A percentile compares a stretch with the other conserved stretches of the same genome.
phyloP scores from a whole-genome alignment of 2,329 filamentous ascomycete genomes.

The Claviceps sp. region DNA sequence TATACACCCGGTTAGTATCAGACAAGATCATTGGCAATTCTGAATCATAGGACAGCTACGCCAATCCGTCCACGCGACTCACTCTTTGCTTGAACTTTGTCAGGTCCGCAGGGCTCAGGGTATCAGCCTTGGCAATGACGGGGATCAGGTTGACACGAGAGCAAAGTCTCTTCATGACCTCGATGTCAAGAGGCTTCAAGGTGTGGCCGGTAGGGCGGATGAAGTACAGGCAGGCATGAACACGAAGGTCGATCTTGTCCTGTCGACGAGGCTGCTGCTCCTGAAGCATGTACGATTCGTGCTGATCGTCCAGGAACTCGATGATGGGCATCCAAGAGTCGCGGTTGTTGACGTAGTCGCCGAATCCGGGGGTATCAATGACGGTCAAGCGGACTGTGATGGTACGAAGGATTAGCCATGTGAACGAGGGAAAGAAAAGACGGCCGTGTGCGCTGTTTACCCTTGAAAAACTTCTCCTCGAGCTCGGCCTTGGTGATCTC shows the following conservation, averaged over 20 bases:
- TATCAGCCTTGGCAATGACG: conserved; percentile 97
- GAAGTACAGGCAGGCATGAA: conserved; percentile 97
- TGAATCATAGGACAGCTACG: neutral
- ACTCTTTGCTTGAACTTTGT: conserved; percentile 92
- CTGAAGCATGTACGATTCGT: conserved; percentile 99
- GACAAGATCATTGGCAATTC: neutral
- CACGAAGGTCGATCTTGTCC: conserved; percentile 98
- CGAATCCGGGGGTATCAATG: conserved; percentile 97
- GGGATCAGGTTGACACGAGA: conserved; percentile 97
- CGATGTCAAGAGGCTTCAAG: conserved; percentile 95
- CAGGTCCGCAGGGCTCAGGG: conserved; percentile 82
- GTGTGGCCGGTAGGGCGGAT: conserved; percentile 97
- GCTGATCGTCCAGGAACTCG: conserved; percentile 98
- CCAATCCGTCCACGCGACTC: conserved; percentile 22
- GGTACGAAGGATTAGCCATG: conserved; percentile 5
- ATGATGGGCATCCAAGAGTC: conserved; percentile 99
- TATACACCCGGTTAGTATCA: conserved; percentile 24
- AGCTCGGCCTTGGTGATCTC: conserved; percentile 99
- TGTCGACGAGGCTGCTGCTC: conserved; percentile 96
- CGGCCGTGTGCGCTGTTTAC: conserved; percentile 31
- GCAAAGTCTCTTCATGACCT: conserved; percentile 99
- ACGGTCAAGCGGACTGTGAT: conserved; percentile 82
- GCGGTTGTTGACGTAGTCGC: conserved; percentile 99
- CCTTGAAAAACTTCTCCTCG: conserved; percentile 99
- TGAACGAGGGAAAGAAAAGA: neutral